phyloP scores from a whole-genome alignment of 1,139 yeast genomes.

The Wickerhamomyces sp. region DNA sequence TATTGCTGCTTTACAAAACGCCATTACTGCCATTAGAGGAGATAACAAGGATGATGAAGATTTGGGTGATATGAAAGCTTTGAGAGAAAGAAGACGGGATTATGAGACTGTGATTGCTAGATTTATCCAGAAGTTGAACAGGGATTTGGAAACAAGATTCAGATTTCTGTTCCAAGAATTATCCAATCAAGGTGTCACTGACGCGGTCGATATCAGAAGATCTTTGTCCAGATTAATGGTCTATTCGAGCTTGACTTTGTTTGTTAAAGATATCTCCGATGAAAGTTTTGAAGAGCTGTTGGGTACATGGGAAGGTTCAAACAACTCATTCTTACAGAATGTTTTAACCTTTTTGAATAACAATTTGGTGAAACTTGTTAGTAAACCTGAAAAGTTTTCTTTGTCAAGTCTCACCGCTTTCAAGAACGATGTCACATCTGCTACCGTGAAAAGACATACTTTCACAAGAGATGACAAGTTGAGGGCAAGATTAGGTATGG shows the following conservation, averaged over 20 bases:
- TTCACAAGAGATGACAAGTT: constrained; percentile 13
- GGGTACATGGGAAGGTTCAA: constrained; percentile 23
- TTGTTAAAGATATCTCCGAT: constrained; percentile 53
- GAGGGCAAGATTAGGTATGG: constrained; percentile 17
- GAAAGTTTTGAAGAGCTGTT: constrained; percentile 37
- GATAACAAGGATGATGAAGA: constrained; percentile 36
- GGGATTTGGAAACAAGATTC: constrained; percentile 42
- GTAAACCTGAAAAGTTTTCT: constrained; percentile 13
- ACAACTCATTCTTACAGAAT: constrained; percentile 11
- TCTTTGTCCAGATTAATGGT: constrained; percentile 41
- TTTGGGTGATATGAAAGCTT: constrained; percentile 67
- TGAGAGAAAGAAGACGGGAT: constrained; percentile 58
- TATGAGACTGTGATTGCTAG: constrained; percentile 54
- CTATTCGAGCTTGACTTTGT: constrained; percentile 59
- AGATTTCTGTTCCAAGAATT: constrained; percentile 31
- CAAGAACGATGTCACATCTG: constrained; percentile 3
- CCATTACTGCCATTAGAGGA: constrained; percentile 56
- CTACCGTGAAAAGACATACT: constrained; percentile 3
- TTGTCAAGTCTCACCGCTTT: constrained; percentile 14
- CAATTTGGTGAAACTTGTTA: constrained; percentile 5
- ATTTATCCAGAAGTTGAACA: constrained; percentile 46
- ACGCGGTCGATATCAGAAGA: constrained; percentile 22
- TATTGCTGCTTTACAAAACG: constrained; percentile 56
- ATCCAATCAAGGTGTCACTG: constrained; percentile 23
- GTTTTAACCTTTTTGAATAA: constrained; percentile 16